Percentiles rank a stretch among this genome's conserved stretches.
phyloP scores from a whole-genome alignment of 371 early-diverging fungal species.

The Zychaea mexicana region DNA sequence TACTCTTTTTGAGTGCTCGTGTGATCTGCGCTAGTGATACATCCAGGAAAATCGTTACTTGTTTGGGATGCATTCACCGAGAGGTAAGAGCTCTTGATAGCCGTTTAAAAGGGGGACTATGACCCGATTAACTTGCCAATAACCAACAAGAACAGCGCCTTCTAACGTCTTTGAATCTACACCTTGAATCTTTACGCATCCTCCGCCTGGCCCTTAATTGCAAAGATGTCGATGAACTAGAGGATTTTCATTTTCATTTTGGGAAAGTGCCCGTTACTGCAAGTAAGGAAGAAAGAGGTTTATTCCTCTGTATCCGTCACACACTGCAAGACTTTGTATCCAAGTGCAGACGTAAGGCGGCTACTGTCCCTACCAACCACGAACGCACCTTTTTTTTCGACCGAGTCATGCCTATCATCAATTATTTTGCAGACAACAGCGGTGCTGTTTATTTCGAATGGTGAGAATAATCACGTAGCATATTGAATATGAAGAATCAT shows the following conservation, averaged over 20 bases:
- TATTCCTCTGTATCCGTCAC: not conserved
- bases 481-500: not conserved
- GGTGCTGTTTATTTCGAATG: not conserved
- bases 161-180: not conserved
- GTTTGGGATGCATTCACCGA: conserved; percentile 85
- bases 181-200: not conserved
- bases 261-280: not conserved
- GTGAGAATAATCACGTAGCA: not conserved
- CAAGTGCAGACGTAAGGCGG: not conserved
- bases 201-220: not conserved
- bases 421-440: not conserved
- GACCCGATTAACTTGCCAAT: too few species aligned
- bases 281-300: not conserved
- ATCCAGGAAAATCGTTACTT: conserved; percentile 76
- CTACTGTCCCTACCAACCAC: not conserved
- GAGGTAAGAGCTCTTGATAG: too few species aligned
- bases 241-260: not conserved
- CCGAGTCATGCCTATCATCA: not conserved
- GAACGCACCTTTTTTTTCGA: not conserved
- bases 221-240: not conserved
- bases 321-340: not conserved
- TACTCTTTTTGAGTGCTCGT: conserved; percentile 74
- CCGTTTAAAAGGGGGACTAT: too few species aligned
- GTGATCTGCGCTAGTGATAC: conserved; percentile 89
- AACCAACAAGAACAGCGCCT: not conserved